phyloP scores from a whole-genome alignment of 192 early-diverging fungal genomes.

The Oehlia diaphana region DNA sequence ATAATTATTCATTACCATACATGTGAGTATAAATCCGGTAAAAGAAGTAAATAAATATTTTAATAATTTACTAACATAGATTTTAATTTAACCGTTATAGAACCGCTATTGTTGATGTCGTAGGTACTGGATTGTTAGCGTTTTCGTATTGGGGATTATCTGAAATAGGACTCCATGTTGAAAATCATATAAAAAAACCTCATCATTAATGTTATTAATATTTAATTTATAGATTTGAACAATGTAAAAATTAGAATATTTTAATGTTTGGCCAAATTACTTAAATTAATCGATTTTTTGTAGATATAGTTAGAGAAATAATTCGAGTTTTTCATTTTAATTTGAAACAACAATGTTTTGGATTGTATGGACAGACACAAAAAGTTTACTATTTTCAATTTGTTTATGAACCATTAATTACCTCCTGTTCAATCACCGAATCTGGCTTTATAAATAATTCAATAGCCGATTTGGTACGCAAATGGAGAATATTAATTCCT shows the following conservation, averaged over 20 bases:
- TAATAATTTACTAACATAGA: neutral
- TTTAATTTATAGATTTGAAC: neutral
- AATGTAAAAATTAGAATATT: neutral
- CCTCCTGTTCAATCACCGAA: slow-evolving; percentile 28
- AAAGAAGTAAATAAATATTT: neutral
- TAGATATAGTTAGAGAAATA: neutral
- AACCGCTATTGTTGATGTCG: slow-evolving; percentile 69
- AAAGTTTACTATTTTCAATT: too few relatives aligned
- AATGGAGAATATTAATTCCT: slow-evolving; percentile 25
- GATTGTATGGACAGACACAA: too few relatives aligned
- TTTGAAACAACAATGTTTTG: neutral
- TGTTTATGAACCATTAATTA: neutral
- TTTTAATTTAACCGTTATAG: slow-evolving; percentile 41
- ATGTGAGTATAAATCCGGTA: slow-evolving; percentile 44
- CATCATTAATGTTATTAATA: neutral
- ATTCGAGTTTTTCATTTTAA: too few relatives aligned
- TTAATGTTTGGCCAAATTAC: neutral
- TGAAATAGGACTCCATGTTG: neutral
- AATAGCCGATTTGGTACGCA: slow-evolving; percentile 27
- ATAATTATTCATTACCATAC: slow-evolving; percentile 68
- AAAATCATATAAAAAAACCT: neutral
- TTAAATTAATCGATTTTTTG: neutral
- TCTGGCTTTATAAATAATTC: neutral
- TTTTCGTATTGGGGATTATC: slow-evolving; percentile 22
- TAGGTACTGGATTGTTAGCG: slow-evolving; percentile 65